Conservation (phyloP, 495 filamentous ascomycete species). For the Bacidia rubella region DNA sequence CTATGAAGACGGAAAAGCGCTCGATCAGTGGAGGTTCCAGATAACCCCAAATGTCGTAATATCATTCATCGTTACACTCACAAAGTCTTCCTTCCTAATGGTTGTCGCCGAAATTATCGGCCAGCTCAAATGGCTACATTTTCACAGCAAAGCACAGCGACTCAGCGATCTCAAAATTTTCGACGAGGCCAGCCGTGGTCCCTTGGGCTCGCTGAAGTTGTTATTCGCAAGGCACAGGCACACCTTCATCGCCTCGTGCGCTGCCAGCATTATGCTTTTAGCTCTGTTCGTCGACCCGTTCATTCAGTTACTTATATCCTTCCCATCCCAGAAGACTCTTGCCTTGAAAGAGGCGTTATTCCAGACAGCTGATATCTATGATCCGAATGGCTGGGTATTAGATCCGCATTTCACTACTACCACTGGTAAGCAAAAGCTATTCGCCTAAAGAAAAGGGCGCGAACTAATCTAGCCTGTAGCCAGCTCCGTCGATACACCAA, state of each 20-base stretch:
- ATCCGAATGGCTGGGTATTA: too few species aligned
- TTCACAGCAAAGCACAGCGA: slow-evolving; percentile 13
- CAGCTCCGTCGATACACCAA: not conserved
- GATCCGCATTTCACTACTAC: too few species aligned
- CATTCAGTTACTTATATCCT: not conserved
- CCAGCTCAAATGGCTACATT: slow-evolving; percentile 29
- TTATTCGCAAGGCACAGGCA: slow-evolving; percentile 9
- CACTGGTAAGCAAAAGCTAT: too few species aligned
- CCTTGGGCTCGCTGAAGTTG: slow-evolving; percentile 25
- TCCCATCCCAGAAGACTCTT: not conserved
- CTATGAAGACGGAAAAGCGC: not conserved
- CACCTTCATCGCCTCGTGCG: not conserved
- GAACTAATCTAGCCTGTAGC: not conserved
- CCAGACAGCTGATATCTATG: not conserved
- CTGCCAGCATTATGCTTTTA: not conserved
- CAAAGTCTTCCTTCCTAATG: slow-evolving; percentile 21
- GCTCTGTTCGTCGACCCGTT: not conserved
- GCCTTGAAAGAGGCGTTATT: not conserved
- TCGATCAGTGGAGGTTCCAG: not conserved
- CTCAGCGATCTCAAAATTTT: slow-evolving; percentile 22
- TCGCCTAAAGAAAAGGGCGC: not conserved
- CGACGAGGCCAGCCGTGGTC: slow-evolving; percentile 29
- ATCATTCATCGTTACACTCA: slow-evolving; percentile 22
- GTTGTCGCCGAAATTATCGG: slow-evolving; percentile 20
- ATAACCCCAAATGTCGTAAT: slow-evolving; percentile 26